Evolutionary conservation across 108 stramenopile genomes (phyloP).

Genomic region (Nitzschia sp.): DNA sequence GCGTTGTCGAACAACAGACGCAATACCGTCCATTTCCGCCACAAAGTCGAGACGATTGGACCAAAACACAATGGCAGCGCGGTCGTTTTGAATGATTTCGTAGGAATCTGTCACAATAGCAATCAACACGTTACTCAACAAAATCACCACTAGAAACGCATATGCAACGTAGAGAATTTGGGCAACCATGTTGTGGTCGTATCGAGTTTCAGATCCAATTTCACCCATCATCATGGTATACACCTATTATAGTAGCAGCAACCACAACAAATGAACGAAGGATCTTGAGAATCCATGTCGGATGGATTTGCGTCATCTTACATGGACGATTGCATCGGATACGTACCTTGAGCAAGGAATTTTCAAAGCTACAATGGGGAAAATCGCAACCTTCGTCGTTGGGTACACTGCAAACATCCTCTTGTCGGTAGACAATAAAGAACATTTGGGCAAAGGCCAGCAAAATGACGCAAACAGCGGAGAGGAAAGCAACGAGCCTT

Average conservation of each 20-base stretch:
- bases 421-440: slow-evolving; percentile 67
- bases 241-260: slow-evolving; percentile 30
- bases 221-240: slow-evolving; percentile 86
- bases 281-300: too few relatives aligned
- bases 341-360: slow-evolving; percentile 60
- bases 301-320: too few relatives aligned
- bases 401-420: slow-evolving; percentile 31
- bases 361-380: slow-evolving; percentile 62
- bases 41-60: slow-evolving; percentile 79
- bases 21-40: slow-evolving; percentile 74
- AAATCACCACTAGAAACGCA: slow-evolving; percentile 72
- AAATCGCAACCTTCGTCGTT: slow-evolving; percentile 30
- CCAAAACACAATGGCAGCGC: slow-evolving; percentile 87
- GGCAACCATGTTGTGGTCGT: slow-evolving; percentile 48
- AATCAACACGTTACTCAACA: slow-evolving; percentile 76
- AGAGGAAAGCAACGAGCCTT: slow-evolving; percentile 73
- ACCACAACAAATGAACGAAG: background rate
- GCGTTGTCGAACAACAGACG: slow-evolving; percentile 42
- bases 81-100: slow-evolving; percentile 79
- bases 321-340: too few relatives aligned
- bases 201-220: slow-evolving; percentile 62
- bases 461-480: slow-evolving; percentile 75
- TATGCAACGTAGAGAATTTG: slow-evolving; percentile 63
- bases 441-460: slow-evolving; percentile 88
- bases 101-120: slow-evolving; percentile 86